Evolutionary conservation across 306 rosid genomes (phyloP).

Genomic region (Malus sylvestris): DNA sequence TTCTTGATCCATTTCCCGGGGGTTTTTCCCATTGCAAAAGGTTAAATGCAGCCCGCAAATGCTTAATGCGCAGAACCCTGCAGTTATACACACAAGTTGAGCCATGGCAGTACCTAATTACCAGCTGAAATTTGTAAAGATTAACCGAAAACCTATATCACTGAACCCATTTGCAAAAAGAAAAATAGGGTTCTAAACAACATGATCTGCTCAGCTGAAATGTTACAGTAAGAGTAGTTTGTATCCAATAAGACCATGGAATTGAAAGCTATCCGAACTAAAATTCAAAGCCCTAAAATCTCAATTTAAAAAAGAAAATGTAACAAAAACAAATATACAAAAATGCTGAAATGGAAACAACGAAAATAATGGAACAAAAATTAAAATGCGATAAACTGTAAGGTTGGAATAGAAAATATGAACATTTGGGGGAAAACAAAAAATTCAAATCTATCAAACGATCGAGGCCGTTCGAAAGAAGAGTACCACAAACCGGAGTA

Average conservation of each 20-base stretch:
- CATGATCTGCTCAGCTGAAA: background rate
- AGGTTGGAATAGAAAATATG: background rate
- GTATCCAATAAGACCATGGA: background rate
- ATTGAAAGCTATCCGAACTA: background rate
- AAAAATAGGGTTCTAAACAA: background rate
- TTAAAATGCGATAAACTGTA: background rate
- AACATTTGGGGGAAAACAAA: background rate
- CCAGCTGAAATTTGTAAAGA: background rate
- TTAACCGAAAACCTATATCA: background rate
- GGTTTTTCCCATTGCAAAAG: conserved; percentile 25
- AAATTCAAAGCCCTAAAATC: background rate
- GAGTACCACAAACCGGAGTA: background rate
- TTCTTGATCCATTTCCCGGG: conserved; percentile 33
- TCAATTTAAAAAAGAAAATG: background rate
- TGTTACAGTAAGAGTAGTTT: background rate
- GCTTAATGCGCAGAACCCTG: conserved; percentile 7
- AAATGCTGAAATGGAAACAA: background rate
- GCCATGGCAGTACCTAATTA: background rate
- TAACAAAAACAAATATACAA: background rate
- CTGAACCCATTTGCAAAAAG: background rate
- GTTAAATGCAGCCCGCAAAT: background rate
- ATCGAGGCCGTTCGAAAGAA: background rate
- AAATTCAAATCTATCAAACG: background rate
- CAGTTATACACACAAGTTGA: background rate
- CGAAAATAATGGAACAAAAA: background rate